These are phyloP conservation scores for Cucurbita moschata DNA, from an alignment of 306 rosid species.

Conservation along the genomic window DNA sequence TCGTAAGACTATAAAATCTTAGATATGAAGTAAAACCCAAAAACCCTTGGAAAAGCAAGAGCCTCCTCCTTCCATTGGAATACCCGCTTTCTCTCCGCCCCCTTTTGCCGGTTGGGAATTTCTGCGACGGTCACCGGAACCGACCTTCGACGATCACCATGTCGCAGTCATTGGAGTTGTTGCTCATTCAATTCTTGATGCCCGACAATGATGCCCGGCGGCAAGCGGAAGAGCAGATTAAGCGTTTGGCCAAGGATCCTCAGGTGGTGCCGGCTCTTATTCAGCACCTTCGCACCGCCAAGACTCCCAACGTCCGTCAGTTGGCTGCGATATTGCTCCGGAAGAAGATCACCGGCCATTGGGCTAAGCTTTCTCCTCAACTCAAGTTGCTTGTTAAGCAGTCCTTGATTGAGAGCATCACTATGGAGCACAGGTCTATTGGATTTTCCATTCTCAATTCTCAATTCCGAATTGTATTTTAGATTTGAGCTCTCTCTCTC, in stretches of 20 bases:
- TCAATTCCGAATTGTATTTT: not conserved
- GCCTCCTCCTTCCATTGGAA: conserved; percentile 1
- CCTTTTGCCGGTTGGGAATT: not conserved
- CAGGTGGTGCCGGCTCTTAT: conserved; percentile 83
- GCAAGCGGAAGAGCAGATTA: conserved; percentile 93
- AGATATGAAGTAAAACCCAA: conserved; percentile 8
- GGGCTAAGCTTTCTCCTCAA: conserved; percentile 83
- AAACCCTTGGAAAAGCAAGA: conserved; percentile 7
- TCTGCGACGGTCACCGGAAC: not conserved
- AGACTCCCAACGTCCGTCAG: conserved; percentile 93
- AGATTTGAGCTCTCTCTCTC: not conserved
- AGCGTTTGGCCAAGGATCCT: conserved; percentile 83
- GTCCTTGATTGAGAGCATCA: conserved; percentile 71
- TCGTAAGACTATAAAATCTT: conserved; percentile 8
- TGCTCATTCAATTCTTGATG: conserved; percentile 88
- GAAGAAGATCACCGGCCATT: conserved; percentile 95
- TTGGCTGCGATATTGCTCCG: conserved; percentile 89
- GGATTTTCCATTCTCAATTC: not conserved
- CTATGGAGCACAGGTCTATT: conserved; percentile 74
- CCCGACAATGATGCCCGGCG: conserved; percentile 98
- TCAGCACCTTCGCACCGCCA: conserved; percentile 89
- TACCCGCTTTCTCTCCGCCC: not conserved
- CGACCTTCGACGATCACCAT: conserved; percentile 4
- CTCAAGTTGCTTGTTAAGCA: conserved; percentile 64
- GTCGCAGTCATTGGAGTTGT: conserved; percentile 89